Percentiles rank a stretch among this genome's conserved stretches.
These are phyloP conservation scores for Tolypocladium pustulatum DNA, from an alignment of 2,329 filamentous ascomycete species.

Conservation along the genomic window DNA sequence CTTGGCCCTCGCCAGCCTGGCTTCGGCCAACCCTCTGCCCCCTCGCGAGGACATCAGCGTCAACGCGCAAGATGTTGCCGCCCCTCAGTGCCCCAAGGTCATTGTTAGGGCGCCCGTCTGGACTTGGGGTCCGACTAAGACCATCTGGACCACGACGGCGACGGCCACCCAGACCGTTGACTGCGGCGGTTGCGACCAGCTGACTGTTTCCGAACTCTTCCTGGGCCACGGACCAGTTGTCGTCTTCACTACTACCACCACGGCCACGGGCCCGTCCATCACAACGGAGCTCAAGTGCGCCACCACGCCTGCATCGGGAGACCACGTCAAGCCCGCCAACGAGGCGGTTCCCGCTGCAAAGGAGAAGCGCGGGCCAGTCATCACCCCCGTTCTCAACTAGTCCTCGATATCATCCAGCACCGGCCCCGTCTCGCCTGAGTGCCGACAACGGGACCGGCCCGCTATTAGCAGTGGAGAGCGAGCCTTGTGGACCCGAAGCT, in stretches of 20 bases:
- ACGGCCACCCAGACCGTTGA: constrained; percentile 12
- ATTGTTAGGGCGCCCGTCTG: constrained; percentile 2
- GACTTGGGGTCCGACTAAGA: constrained; percentile 11
- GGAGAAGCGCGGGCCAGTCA: background rate
- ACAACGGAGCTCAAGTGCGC: constrained; percentile 7
- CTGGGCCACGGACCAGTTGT: constrained; percentile 11
- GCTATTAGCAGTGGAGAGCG: background rate
- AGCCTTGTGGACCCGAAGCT: background rate
- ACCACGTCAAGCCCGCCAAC: background rate
- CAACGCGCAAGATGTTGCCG: background rate
- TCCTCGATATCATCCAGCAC: background rate
- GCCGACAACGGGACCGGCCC: background rate
- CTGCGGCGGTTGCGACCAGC: constrained; percentile 14
- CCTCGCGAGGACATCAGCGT: background rate
- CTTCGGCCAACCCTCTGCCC: constrained; percentile 3
- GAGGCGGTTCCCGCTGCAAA: background rate
- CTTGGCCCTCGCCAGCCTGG: constrained; percentile 1
- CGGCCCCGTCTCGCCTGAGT: background rate
- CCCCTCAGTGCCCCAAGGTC: constrained; percentile 5
- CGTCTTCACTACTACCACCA: constrained; percentile 11
- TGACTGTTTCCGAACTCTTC: constrained; percentile 1
- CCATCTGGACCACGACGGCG: constrained; percentile 14
- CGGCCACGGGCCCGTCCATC: constrained; percentile 4
- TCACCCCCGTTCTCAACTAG: background rate
- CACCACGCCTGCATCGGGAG: background rate